phyloP scores from a whole-genome alignment of 1,284 basidiomycete genomes.

The Ustilago trichophora region DNA sequence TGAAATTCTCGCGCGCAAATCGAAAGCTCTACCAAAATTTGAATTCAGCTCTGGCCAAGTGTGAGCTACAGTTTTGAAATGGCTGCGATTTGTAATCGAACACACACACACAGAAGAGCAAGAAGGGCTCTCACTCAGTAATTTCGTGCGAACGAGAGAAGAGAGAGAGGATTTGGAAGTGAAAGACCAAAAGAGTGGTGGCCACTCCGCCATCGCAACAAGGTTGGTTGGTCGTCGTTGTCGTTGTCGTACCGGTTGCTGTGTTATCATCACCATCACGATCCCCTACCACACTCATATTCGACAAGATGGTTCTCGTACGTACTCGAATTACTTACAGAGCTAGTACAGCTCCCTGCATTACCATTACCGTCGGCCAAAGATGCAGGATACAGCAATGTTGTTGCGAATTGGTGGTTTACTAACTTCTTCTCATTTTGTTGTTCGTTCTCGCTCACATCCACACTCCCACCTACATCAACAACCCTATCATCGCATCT shows the following conservation, averaged over 20 bases:
- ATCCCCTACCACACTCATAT: background rate
- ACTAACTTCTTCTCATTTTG: background rate
- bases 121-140: no score
- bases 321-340: constrained; percentile 1
- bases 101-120: no score
- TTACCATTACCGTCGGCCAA: no score
- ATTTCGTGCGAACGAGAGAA: constrained; percentile 14
- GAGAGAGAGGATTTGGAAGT: constrained; percentile 7
- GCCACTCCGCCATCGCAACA: constrained; percentile 22
- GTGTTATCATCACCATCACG: constrained; percentile 18
- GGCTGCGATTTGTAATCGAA: constrained; percentile 34
- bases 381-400: background rate
- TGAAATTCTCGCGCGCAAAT: constrained; percentile 21
- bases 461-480: background rate
- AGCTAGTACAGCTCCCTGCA: no score
- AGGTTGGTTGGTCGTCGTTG: constrained; percentile 11
- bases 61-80: background rate
- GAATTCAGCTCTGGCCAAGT: no score
- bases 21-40: no score
- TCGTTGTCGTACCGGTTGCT: background rate
- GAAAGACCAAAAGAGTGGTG: background rate
- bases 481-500: background rate
- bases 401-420: background rate
- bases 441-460: background rate
- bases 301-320: constrained; percentile 41